Evolutionary conservation across 2,329 filamentous ascomycete species (phyloP).

Genomic region (Hypoxylon sp.): DNA sequence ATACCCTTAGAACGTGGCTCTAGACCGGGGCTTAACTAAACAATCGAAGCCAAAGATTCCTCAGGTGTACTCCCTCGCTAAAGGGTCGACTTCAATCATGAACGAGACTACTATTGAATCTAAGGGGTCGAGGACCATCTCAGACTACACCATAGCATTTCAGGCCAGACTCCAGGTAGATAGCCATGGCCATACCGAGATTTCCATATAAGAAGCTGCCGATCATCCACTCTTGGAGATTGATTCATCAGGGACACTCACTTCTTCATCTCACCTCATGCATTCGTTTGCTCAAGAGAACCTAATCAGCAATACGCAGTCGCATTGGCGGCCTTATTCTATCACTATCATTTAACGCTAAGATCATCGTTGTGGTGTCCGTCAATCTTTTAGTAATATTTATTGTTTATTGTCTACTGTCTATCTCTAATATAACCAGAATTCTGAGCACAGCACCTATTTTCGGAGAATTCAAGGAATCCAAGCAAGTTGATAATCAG

Average conservation of each 20-base stretch:
- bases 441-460: not conserved
- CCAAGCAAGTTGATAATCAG: conserved; percentile 9
- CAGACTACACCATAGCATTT: not conserved
- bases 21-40: conserved; percentile 1
- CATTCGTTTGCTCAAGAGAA: conserved; percentile 12
- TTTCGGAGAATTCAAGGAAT: too few species aligned
- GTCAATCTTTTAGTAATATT: not conserved
- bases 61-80: conserved; percentile 20
- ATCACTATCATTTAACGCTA: conserved; percentile 31
- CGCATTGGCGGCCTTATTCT: conserved; percentile 27
- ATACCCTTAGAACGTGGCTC: not conserved
- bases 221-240: conserved; percentile 25
- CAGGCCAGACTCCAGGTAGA: conserved; percentile 6
- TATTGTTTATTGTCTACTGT: not conserved
- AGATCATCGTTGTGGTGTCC: not conserved
- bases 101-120: conserved; percentile 22
- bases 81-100: conserved; percentile 12
- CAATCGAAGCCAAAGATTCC: conserved; percentile 1
- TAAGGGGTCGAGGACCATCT: not conserved
- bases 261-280: conserved; percentile 12
- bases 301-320: conserved; percentile 35
- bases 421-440: not conserved
- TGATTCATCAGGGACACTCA: conserved; percentile 1
- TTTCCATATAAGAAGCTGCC: conserved; percentile 29
- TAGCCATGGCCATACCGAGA: not conserved